A percentile compares a stretch with the other conserved stretches of the same genome.
Evolutionary conservation across 495 filamentous ascomycete species (phyloP).

Genomic region (Tuber indicum): DNA sequence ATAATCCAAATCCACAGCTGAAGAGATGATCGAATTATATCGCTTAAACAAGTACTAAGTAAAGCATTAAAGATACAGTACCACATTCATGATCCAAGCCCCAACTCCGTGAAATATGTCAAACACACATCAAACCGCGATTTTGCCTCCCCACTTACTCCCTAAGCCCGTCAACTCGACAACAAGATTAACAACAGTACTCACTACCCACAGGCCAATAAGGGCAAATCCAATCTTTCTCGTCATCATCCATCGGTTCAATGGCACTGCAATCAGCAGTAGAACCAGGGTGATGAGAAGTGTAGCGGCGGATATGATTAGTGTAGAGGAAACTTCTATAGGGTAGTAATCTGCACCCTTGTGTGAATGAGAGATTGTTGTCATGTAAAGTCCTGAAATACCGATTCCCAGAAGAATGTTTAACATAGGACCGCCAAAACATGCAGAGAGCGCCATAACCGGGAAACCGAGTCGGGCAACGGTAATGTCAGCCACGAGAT

Average conservation of each 20-base stretch:
- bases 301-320: conserved; percentile 73
- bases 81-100: neutral
- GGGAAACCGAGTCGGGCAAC: conserved; percentile 89
- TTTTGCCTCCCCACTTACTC: conserved; percentile 40
- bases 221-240: conserved; percentile 73
- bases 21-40: neutral
- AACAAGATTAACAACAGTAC: conserved; percentile 73
- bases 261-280: conserved; percentile 71
- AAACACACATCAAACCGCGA: neutral
- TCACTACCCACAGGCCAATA: conserved; percentile 76
- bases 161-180: conserved; percentile 65
- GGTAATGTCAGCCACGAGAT: conserved; percentile 90
- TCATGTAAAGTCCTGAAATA: conserved; percentile 79
- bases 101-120: neutral
- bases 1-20: neutral
- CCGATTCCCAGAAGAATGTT: conserved; percentile 96
- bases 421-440: conserved; percentile 94
- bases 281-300: conserved; percentile 73
- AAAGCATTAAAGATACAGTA: neutral
- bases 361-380: conserved; percentile 54
- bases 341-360: conserved; percentile 59
- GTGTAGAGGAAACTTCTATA: conserved; percentile 73
- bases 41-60: neutral
- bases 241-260: conserved; percentile 87
- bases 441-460: conserved; percentile 93